Evolutionary conservation across 192 early-diverging fungal genomes (phyloP), one percentile per base, ranked within the genome.

Genomic region (Linnemannia exigua): DNA sequence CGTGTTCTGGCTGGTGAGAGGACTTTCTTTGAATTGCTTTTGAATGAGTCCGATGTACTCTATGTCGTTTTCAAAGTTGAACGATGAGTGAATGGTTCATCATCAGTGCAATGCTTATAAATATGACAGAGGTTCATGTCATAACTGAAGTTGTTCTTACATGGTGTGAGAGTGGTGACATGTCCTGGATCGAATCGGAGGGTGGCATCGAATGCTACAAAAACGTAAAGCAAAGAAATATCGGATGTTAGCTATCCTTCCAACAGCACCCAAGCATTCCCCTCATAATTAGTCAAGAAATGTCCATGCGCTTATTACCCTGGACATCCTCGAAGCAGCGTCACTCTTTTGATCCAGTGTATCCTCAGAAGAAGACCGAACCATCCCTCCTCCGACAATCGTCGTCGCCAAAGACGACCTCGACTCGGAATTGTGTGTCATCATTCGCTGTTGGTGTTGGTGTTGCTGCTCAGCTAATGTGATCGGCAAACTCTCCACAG

Each of bases 1-100:
- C 72, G 70, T 44, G 81, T 38, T 2, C 72, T 58, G 15, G 66
- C 33, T 31, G 81, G 75, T 3, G 81, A 77, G 15, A 85, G 63
- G 8, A 48, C 46, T 41, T 79, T 86, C 1, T 69, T 78, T 14
- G 78, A 46, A 3, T 78, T 44, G 14, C 17, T 72, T 17, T 50
- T 51, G 52, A 58, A 48, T 4, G 70, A 46, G 1, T 77, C 72
- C 70, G 70, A 67, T 0, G 66, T 47, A 48, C 20, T 48, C 47
- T 72, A 70, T 70, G 14, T 1, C 0, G 12, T 3, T 44, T 44
- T 44, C 5, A 6, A 6, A 44, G 9, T 44, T 44, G 41, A 9
- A 44, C 41, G n/a, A n/a, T n/a, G n/a, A n/a, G n/a, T n/a, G n/a
- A n/a, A n/a, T n/a, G n/a, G n/a, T n/a, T n/a, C n/a, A n/a, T n/a